Evolutionary conservation across 495 filamentous ascomycete species (phyloP), one percentile per base, ranked within the genome.

Genomic region (Penicillium angulare): DNA sequence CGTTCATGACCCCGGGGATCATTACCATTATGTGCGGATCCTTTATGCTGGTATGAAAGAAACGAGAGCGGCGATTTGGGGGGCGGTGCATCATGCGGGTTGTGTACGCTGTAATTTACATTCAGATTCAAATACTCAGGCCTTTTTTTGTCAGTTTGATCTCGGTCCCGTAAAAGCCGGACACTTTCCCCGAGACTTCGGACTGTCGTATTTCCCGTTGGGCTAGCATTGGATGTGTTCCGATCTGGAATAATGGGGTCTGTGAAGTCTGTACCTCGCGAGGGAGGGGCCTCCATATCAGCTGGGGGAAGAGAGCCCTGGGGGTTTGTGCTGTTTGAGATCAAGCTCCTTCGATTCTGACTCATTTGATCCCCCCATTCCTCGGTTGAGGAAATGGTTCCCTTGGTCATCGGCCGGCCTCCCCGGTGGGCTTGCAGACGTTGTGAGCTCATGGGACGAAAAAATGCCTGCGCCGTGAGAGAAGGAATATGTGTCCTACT

Each of bases 361-460:
- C 64, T 73, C 32, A 53, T 64, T 20, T 77, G 69, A 50, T 77
- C 78, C 3, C 55, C 59, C 55, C 68, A 73, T 31, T 73, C 74
- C 17, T 75, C 71, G 27, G 67, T 72, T 8, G 70, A 64, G 7
- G 71, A 61, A 7, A 66, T 64, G 31, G 65, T 68, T 36, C 63
- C 76, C 53, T 69, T 72, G 47, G 63, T 77, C 53, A 63, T 53
- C 13, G 80, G 80, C 10, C 80, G 73, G 21, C 79, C 75, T 39
- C 84, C 84, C 61, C 93, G 77, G 65, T 97, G 95, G 43, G 90
- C 92, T 68, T 98, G 93, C 41, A 97, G 75, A 63, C 89, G 84
- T 67, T 97, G 92, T 18, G 90, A 95, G 71, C 91, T 97, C 93
- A 98, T 95, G 15, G 93, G 93, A 7, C 86, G 85, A 59, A 96